A percentile compares a stretch with the other conserved stretches of the same genome.
Evolutionary conservation across 2,329 filamentous ascomycete genomes (phyloP).

Genomic region (Juglanconis sp.): DNA sequence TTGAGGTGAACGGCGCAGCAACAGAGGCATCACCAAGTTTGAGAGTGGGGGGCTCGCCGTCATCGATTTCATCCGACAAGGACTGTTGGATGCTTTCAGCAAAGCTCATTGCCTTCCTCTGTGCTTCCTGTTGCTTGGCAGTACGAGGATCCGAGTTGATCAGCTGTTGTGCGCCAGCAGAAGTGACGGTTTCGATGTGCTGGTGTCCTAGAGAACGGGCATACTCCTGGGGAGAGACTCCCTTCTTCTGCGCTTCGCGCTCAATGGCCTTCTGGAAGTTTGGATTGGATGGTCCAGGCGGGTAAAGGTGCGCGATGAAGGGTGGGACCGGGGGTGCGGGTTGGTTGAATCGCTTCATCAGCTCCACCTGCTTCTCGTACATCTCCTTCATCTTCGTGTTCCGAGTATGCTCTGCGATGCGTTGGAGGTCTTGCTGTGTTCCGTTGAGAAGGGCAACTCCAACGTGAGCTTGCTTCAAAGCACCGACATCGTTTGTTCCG

Average conservation of each 20-base stretch:
- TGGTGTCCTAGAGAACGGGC: conserved; percentile 49
- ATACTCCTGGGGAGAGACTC: conserved; percentile 58
- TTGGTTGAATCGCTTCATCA: conserved; percentile 96
- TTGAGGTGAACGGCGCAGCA: conserved; percentile 95
- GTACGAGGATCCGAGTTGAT: conserved; percentile 52
- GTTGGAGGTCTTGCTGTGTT: conserved; percentile 83
- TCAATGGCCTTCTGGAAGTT: conserved; percentile 90
- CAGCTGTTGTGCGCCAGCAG: conserved; percentile 61
- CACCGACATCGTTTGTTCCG: conserved; percentile 96
- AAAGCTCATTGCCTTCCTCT: conserved; percentile 70
- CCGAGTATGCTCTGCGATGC: conserved; percentile 88
- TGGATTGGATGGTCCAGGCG: conserved; percentile 86
- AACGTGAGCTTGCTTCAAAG: conserved; percentile 95
- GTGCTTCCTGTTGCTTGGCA: conserved; percentile 61
- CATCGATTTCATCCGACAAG: conserved; percentile 91
- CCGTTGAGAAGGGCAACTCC: conserved; percentile 95
- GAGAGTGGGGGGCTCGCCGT: conserved; percentile 88
- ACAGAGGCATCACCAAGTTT: conserved; percentile 97
- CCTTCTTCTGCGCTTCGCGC: conserved; percentile 78
- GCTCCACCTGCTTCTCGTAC: conserved; percentile 88
- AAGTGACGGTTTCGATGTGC: conserved; percentile 62
- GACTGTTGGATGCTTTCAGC: conserved; percentile 81
- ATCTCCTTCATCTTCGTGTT: conserved; percentile 98
- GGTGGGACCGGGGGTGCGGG: conserved; percentile 87
- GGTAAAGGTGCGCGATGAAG: conserved; percentile 90